phyloP scores from a whole-genome alignment of 495 filamentous ascomycete genomes.

The Pyrenopolyporus hunteri region DNA sequence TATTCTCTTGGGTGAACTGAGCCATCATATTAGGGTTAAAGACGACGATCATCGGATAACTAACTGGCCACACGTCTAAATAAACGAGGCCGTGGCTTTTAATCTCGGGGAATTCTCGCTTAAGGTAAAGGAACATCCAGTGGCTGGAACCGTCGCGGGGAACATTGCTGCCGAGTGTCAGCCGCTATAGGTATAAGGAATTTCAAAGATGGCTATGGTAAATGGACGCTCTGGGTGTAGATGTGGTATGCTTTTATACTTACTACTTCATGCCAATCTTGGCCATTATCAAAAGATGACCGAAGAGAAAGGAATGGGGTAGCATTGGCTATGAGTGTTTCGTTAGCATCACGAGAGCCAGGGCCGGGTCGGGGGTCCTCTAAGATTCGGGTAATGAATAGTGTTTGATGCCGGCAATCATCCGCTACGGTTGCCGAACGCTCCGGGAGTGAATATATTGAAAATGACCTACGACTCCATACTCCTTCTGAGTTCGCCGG shows the following conservation, averaged over 20 bases:
- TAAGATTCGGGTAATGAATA: no score
- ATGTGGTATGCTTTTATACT: background rate
- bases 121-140: conserved; percentile 26
- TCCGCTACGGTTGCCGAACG: background rate
- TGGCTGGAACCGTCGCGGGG: conserved; percentile 36
- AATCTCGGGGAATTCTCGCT: conserved; percentile 38
- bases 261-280: conserved; percentile 30
- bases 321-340: conserved; percentile 39
- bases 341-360: conserved; percentile 10
- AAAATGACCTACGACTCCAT: conserved; percentile 36
- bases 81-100: conserved; percentile 43
- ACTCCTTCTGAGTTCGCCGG: conserved; percentile 37
- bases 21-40: conserved; percentile 44
- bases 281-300: conserved; percentile 42
- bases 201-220: no score
- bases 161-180: conserved; percentile 6
- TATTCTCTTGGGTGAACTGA: conserved; percentile 44
- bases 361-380: no score
- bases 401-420: background rate
- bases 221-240: no score
- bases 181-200: background rate
- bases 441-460: background rate
- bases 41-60: conserved; percentile 44
- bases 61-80: conserved; percentile 55
- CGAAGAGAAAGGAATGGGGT: conserved; percentile 50